Conservation (phyloP, 306 rosid species). For the Vigna radiata region DNA sequence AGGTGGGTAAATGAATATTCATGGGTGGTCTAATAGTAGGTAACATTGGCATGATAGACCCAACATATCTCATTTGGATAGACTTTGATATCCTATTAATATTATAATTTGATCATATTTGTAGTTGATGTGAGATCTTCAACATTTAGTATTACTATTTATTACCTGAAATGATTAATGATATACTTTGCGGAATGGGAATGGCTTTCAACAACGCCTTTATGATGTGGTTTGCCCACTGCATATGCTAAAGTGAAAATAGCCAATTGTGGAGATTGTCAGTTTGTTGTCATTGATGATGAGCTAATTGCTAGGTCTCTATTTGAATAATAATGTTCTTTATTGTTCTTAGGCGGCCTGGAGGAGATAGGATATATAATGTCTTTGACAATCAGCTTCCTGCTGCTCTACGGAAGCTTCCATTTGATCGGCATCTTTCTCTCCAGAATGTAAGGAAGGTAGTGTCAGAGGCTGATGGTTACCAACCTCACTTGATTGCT, state of each 20-base stretch:
- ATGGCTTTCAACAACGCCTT: background rate
- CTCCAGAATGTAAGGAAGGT: slow-evolving; percentile 85
- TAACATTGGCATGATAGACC: too few relatives aligned
- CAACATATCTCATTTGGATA: too few relatives aligned
- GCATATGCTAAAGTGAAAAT: slow-evolving; percentile 10
- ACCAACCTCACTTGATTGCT: slow-evolving; percentile 98
- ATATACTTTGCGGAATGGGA: background rate
- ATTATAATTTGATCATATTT: too few relatives aligned
- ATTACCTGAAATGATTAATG: slow-evolving; percentile 11
- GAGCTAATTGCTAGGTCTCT: slow-evolving; percentile 27
- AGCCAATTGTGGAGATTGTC: slow-evolving; percentile 25
- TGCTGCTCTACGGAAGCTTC: slow-evolving; percentile 96
- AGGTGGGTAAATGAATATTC: too few relatives aligned
- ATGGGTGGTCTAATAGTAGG: too few relatives aligned
- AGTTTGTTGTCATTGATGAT: background rate
- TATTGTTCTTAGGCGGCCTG: slow-evolving; percentile 70
- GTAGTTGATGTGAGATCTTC: too few relatives aligned
- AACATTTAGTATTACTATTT: background rate
- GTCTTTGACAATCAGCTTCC: slow-evolving; percentile 88
- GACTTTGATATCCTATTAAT: too few relatives aligned
- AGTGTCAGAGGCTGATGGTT: slow-evolving; percentile 96
- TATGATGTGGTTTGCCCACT: background rate
- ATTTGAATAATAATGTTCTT: background rate
- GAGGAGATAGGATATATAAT: slow-evolving; percentile 78
- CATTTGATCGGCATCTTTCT: slow-evolving; percentile 93